Percentiles rank a stretch among this genome's conserved stretches.
These are phyloP conservation scores for Bertia moriformis DNA, from an alignment of 2,329 filamentous ascomycete species.

Conservation along the genomic window DNA sequence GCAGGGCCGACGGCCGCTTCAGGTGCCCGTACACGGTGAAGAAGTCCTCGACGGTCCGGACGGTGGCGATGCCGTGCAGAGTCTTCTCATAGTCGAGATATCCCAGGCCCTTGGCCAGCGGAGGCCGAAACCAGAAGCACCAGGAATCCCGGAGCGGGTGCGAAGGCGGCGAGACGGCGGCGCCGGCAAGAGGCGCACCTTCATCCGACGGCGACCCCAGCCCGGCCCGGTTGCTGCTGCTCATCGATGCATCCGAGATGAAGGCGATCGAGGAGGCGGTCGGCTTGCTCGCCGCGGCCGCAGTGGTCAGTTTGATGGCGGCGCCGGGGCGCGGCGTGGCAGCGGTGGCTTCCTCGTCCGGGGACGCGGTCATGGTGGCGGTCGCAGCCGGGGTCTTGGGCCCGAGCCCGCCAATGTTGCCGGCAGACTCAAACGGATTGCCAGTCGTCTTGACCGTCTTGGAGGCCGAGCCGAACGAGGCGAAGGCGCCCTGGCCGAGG, in stretches of 20 bases:
- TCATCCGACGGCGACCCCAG: conserved; percentile 12
- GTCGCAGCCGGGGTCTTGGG: conserved; percentile 16
- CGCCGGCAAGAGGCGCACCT: too few relatives aligned
- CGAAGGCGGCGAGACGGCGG: conserved; percentile 15
- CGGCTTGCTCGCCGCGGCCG: conserved; percentile 6
- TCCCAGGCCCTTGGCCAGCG: conserved; percentile 84
- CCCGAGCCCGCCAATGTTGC: too few relatives aligned
- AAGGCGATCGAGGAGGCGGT: conserved; percentile 21
- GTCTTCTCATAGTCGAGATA: conserved; percentile 92
- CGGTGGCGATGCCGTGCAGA: conserved; percentile 69
- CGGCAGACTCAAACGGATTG: conserved; percentile 58
- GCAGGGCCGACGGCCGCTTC: conserved; percentile 74
- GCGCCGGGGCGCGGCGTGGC: conserved; percentile 7
- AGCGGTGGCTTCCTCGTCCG: conserved; percentile 5
- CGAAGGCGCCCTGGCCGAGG: conserved; percentile 86
- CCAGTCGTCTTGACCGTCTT: conserved; percentile 81
- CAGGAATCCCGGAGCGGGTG: conserved; percentile 71
- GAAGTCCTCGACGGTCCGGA: conserved; percentile 77
- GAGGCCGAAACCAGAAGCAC: conserved; percentile 95
- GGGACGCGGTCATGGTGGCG: too few relatives aligned
- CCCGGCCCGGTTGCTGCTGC: conserved; percentile 22
- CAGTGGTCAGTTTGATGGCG: too few relatives aligned
- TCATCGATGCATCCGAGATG: conserved; percentile 28
- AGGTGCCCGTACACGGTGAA: conserved; percentile 80
- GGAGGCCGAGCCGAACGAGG: conserved; percentile 74